These are phyloP conservation scores for Colletotrichum brevisporum DNA, from an alignment of 2,329 filamentous ascomycete genomes.

Conservation along the genomic window DNA sequence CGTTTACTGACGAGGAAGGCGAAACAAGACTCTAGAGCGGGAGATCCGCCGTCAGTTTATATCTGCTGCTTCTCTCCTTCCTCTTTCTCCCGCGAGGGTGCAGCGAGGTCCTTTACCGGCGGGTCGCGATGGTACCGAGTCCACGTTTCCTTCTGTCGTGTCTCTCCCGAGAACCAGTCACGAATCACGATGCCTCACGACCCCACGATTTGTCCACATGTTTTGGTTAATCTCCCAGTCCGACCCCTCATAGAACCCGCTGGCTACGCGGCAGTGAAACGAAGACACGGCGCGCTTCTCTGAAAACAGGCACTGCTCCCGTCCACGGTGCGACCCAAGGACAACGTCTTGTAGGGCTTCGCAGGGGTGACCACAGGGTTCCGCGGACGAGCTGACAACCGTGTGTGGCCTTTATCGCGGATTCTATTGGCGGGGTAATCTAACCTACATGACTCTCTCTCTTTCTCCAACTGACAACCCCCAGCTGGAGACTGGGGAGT, in stretches of 20 bases:
- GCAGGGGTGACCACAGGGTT: constrained; percentile 35
- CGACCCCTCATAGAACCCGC: constrained; percentile 36
- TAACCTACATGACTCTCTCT: constrained; percentile 5
- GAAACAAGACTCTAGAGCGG: constrained; percentile 10
- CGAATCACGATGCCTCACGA: constrained; percentile 31
- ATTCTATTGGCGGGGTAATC: constrained; percentile 35
- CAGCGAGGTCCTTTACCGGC: constrained; percentile 16
- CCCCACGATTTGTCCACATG: constrained; percentile 34
- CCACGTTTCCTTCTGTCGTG: constrained; percentile 21
- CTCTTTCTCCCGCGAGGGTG: constrained; percentile 9
- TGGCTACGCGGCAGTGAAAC: constrained; percentile 22
- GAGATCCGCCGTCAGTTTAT: constrained; percentile 37
- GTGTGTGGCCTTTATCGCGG: constrained; percentile 33
- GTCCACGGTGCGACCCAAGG: constrained; percentile 27
- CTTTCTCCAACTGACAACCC: no score
- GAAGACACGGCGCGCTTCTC: constrained; percentile 33
- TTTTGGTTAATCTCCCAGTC: constrained; percentile 30
- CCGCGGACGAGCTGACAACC: constrained; percentile 17
- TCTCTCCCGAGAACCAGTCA: constrained; percentile 26
- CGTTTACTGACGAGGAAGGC: constrained; percentile 20
- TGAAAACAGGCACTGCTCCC: constrained; percentile 26
- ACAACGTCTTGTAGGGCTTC: constrained; percentile 21
- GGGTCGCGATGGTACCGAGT: constrained; percentile 25
- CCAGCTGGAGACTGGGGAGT: no score
- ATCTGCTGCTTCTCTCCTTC: constrained; percentile 25